Evolutionary conservation across 106 monocot species (phyloP), one percentile per base, ranked within the genome.

Genomic region (Triglochin maritima): DNA sequence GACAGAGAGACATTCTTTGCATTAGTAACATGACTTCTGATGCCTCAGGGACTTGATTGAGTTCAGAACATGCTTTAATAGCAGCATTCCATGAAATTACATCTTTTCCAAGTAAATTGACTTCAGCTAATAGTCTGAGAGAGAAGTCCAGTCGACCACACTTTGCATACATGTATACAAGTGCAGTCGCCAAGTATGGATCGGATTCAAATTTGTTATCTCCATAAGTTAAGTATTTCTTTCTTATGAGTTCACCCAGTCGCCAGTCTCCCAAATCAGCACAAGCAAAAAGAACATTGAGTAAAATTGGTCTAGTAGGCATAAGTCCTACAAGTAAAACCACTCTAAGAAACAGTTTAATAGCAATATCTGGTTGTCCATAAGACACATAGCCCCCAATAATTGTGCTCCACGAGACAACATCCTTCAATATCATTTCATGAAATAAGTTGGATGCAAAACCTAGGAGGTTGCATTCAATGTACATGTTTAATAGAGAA

Each of bases 91-190:
- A 88, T 42, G 83, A 81, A 77, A 92, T 55, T 9, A 79, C 74
- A 66, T 92, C 83, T 2, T 45, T 14, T 68, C 64, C 72, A 14
- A 82, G 76, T 58, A 55, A 29, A 43, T 9, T 13, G 73, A 59
- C 12, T 51, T 67, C 57, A 59, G 79, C 41, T 56, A 87, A 68
- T 69, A 77, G 64, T 47, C 76, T 15, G 7, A 79, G 42, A 29
- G 85, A 68, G 4, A 68, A 69, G 14, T 72, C 82, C n/a, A 85
- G 43, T 74, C 69, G 58, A 17, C 76, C 72, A 53, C 87, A 85
- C 55, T 81, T 82, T 6, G 85, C 78, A 57, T 87, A 72, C 87
- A 88, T 83, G 53, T 88, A 88, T n/a, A 87, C 54, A 49, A 92
- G 73, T 5, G 74, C 11, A 16, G 92, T 85, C 17, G 71, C 50